Evolutionary conservation across 108 stramenopile species (phyloP).

Genomic region (Cyclotella kingstonii): DNA sequence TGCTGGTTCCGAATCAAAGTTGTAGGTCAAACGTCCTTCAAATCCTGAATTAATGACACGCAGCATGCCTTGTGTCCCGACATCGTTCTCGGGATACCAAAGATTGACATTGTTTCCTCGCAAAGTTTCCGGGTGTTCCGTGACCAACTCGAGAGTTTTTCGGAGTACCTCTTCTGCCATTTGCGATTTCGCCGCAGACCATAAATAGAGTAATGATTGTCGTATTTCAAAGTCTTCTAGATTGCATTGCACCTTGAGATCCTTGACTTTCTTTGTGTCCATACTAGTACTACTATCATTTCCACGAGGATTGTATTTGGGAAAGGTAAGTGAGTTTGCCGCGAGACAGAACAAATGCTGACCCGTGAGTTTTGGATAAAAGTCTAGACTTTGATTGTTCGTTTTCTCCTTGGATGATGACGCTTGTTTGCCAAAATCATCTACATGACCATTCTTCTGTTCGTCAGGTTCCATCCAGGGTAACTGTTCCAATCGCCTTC

Average conservation of each 20-base stretch:
- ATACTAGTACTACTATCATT: no score
- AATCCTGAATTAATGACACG: constrained; percentile 48
- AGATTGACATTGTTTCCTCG: constrained; percentile 48
- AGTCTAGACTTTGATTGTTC: no score
- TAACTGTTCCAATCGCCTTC: neutral
- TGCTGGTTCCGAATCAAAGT: constrained; percentile 49
- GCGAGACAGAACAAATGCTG: constrained; percentile 75
- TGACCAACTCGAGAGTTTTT: constrained; percentile 47
- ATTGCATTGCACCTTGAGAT: constrained; percentile 34
- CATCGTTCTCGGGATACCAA: constrained; percentile 64
- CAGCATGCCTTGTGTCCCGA: constrained; percentile 56
- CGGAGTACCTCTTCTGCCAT: constrained; percentile 45
- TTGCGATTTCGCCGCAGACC: constrained; percentile 70
- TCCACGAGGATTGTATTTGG: constrained; percentile 53
- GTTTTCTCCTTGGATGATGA: no score
- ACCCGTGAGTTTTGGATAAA: constrained; percentile 42
- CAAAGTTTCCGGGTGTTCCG: constrained; percentile 48
- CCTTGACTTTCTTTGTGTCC: constrained; percentile 1
- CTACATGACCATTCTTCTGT: neutral
- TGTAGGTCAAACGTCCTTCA: constrained; percentile 32
- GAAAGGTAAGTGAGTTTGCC: constrained; percentile 47
- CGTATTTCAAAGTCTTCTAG: constrained; percentile 45
- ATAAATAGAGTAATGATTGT: constrained; percentile 57
- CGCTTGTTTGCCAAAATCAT: neutral
- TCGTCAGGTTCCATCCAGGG: neutral